These are phyloP conservation scores for Batkoa obscura DNA, from an alignment of 371 early-diverging fungal genomes.

Conservation along the genomic window DNA sequence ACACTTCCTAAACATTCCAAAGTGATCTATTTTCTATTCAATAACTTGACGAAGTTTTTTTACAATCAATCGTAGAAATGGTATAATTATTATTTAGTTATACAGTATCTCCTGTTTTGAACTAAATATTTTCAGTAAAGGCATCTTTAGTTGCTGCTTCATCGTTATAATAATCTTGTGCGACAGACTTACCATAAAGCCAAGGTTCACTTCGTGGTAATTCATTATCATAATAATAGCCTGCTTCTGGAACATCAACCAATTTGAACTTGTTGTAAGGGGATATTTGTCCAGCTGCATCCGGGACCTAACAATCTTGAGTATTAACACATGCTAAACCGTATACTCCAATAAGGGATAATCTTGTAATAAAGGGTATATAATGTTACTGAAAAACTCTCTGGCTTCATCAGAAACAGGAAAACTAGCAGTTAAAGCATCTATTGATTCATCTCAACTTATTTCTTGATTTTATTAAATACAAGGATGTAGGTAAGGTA, in stretches of 20 bases:
- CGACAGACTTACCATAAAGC: conserved; percentile 61
- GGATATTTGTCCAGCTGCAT: conserved; percentile 58
- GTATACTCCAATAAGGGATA: conserved; percentile 49
- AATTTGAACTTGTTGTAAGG: conserved; percentile 75
- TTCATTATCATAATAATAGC: conserved; percentile 42
- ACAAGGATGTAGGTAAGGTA: conserved; percentile 53
- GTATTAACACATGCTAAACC: conserved; percentile 43
- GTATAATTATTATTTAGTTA: conserved; percentile 49
- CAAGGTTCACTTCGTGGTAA: conserved; percentile 78
- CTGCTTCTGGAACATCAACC: conserved; percentile 65
- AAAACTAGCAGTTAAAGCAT: conserved; percentile 87
- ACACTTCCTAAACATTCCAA: conserved; percentile 92
- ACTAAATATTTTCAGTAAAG: conserved; percentile 70
- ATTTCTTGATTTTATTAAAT: conserved; percentile 74
- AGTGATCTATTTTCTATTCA: conserved; percentile 93
- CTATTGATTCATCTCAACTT: conserved; percentile 76
- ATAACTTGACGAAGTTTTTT: conserved; percentile 71
- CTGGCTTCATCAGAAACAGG: conserved; percentile 73
- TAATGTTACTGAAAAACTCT: conserved; percentile 58
- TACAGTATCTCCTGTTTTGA: conserved; percentile 90
- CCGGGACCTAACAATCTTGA: conserved; percentile 34
- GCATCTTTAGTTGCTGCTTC: conserved; percentile 54
- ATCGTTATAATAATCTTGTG: conserved; percentile 61
- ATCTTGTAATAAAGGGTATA: conserved; percentile 82
- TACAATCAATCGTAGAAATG: conserved; percentile 62